Evolutionary conservation across 139 green algal genomes (phyloP), one percentile per base, ranked within the genome.

Genomic region (Chlamydomonas sp.): DNA sequence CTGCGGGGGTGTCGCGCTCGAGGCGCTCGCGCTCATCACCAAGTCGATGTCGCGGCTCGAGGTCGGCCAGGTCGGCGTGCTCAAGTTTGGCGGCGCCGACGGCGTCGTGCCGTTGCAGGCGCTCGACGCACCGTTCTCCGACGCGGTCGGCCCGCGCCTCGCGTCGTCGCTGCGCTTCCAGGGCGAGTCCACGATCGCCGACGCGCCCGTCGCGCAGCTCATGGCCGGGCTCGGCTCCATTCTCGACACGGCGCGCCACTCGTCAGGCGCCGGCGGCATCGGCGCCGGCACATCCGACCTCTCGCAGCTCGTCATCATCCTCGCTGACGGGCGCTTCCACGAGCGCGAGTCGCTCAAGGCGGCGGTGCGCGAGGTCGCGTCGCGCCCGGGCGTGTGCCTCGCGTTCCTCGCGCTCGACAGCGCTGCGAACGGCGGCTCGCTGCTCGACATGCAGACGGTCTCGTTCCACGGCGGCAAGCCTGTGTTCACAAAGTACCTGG

Each of bases 301-400:
- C 61, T 80, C 91, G 49, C 93, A 99, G 86, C 89, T 99, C 54
- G 88, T 98, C 69, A 80, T 99, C n/a, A 87, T 99, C 62, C 65
- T 99, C 34, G 92, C 91, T 1, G 95, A 99, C 68, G 95, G 95
- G 8, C 84, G 90, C 35, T 97, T 99, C 76, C 94, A 99, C 76
- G 95, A 99, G 77, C 96, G 96, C 74, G 88, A 92, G 58, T 73
- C 74, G 2, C 77, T 98, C 65, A 72, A 79, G 20, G 77, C 81
- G 3, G 72, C 73, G 20, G 90, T 95, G 72, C 74, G 79, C 2
- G 77, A 84, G 57, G 70, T 87, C 13, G 78, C 81, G 1, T 73
- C 76, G 31, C 76, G 76, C 60, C 79, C 74, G 3, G 90, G 90
- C 24, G 86, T 97, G 48, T 85, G 97, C 69, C 79, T 97, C 64